A percentile compares a stretch with the other conserved stretches of the same genome.
These are phyloP conservation scores for Brachypodium distachyon DNA, from an alignment of 202 grass and related monocot species.

Conservation along the genomic window DNA sequence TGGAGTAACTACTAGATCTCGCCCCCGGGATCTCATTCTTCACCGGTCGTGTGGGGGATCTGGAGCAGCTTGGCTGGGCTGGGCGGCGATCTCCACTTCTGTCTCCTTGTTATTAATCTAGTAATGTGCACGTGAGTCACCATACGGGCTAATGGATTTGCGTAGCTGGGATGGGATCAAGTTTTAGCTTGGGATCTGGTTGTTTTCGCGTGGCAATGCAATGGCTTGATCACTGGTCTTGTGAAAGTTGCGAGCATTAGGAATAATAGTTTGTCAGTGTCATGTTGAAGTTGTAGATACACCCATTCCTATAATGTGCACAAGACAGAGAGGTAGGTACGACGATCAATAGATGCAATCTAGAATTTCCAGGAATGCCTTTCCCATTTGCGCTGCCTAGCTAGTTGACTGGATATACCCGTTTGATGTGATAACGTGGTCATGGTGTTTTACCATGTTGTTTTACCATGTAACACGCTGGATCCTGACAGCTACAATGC, in stretches of 20 bases:
- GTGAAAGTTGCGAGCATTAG: background rate
- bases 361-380: background rate
- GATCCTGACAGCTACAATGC: background rate
- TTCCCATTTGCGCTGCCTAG: background rate
- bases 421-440: background rate
- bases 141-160: background rate
- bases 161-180: background rate
- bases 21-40: slow-evolving; percentile 5
- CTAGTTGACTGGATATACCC: background rate
- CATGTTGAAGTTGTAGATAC: background rate
- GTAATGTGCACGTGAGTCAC: background rate
- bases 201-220: background rate
- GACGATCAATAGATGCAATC: background rate
- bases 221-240: too few relatives aligned
- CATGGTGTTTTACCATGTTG: background rate
- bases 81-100: background rate
- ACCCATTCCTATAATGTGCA: background rate
- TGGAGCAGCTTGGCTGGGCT: background rate
- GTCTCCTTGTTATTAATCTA: background rate
- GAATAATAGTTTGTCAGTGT: background rate
- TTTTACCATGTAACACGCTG: background rate
- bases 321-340: background rate
- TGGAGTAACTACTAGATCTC: slow-evolving; percentile 23
- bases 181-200: background rate
- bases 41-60: background rate